Percentiles rank a stretch among this genome's conserved stretches.
Evolutionary conservation across 371 early-diverging fungal species (phyloP).

Genomic region (Mortierella sp.): DNA sequence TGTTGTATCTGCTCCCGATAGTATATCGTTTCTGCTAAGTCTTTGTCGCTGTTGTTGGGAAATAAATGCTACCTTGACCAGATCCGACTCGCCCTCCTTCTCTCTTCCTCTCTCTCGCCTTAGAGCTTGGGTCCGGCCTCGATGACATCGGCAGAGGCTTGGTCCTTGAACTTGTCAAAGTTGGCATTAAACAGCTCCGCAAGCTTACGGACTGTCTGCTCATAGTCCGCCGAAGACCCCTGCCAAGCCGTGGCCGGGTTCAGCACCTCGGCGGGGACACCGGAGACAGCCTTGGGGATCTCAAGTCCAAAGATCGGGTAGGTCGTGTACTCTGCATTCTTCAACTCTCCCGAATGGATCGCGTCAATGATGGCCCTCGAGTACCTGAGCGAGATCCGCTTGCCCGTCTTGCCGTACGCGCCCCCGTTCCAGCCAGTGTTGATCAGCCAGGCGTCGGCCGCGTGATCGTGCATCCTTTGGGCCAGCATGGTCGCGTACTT

Average conservation of each 20-base stretch:
- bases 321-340: conserved; percentile 82
- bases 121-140: conserved; percentile 76
- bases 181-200: conserved; percentile 89
- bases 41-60: neutral
- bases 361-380: conserved; percentile 97
- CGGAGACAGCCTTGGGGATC: conserved; percentile 82
- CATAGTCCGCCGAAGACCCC: conserved; percentile 78
- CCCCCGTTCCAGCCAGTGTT: conserved; percentile 99
- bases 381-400: conserved; percentile 96
- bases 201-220: conserved; percentile 79
- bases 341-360: conserved; percentile 92
- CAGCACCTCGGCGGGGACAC: conserved; percentile 89
- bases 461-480: conserved; percentile 90
- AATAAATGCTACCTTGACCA: neutral
- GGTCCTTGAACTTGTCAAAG: conserved; percentile 88
- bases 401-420: conserved; percentile 84
- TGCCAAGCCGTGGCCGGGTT: conserved; percentile 92
- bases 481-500: conserved; percentile 97
- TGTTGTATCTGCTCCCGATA: too few relatives aligned
- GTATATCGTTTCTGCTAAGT: too few relatives aligned
- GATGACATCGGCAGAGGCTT: conserved; percentile 81
- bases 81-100: too few relatives aligned
- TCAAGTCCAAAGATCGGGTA: conserved; percentile 89
- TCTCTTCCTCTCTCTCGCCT: too few relatives aligned
- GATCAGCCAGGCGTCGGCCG: conserved; percentile 95